These are phyloP conservation scores for Prosopis cineraria DNA, from an alignment of 306 rosid genomes.

Conservation along the genomic window DNA sequence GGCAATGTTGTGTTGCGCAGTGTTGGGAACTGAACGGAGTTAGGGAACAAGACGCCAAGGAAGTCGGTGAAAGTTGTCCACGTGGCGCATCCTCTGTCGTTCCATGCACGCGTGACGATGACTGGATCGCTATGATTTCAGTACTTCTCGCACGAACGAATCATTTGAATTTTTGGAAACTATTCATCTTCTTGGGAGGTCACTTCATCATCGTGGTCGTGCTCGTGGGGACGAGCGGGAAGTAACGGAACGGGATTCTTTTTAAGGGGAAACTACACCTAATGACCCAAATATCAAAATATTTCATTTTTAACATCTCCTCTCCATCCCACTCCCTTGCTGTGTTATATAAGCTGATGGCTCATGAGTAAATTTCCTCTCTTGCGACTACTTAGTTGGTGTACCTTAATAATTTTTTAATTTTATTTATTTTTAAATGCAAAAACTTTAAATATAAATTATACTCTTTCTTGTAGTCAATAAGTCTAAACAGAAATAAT, in stretches of 20 bases:
- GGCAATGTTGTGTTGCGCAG: neutral
- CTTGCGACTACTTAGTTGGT: no score
- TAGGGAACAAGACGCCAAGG: neutral
- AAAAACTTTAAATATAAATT: no score
- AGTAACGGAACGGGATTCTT: neutral
- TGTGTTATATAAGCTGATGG: no score
- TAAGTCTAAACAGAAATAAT: no score
- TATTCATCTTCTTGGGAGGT: neutral
- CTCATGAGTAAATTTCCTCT: no score
- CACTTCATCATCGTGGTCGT: neutral
- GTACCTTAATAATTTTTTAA: no score
- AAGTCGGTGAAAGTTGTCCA: neutral
- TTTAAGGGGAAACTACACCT: neutral
- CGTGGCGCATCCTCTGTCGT: neutral
- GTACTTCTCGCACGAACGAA: neutral
- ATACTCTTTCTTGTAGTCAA: no score
- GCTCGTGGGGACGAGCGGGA: neutral
- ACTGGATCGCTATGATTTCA: neutral
- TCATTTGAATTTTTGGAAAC: neutral
- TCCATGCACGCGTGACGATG: neutral
- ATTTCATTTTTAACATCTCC: neutral
- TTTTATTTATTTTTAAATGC: no score
- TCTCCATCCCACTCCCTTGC: no score
- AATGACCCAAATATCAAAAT: neutral
- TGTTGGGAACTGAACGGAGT: neutral